Percentiles rank a stretch among this genome's conserved stretches.
These are phyloP conservation scores for Lecanicillium sp. DNA, from an alignment of 2,329 filamentous ascomycete genomes.

Conservation along the genomic window DNA sequence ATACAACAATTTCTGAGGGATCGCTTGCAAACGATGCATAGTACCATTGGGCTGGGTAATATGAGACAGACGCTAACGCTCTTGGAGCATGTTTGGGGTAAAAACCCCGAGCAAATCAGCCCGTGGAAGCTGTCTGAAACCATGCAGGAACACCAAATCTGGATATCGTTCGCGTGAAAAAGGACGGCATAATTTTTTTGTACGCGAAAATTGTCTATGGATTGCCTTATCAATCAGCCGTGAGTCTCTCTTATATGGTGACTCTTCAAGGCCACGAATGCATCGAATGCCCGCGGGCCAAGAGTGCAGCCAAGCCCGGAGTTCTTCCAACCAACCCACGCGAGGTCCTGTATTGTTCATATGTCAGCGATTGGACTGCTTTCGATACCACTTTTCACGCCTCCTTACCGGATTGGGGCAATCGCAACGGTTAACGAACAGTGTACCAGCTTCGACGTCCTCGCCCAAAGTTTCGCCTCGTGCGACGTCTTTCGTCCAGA, in stretches of 20 bases:
- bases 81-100: slow-evolving; percentile 33
- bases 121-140: slow-evolving; percentile 35
- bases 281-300: slow-evolving; percentile 84
- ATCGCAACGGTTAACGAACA: slow-evolving; percentile 92
- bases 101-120: slow-evolving; percentile 19
- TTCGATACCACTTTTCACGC: background rate
- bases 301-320: slow-evolving; percentile 90
- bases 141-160: slow-evolving; percentile 38
- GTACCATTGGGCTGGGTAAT: slow-evolving; percentile 34
- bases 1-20: slow-evolving; percentile 26
- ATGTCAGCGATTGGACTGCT: slow-evolving; percentile 2
- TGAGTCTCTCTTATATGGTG: slow-evolving; percentile 48
- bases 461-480: slow-evolving; percentile 73
- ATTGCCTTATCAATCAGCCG: background rate
- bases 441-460: slow-evolving; percentile 81
- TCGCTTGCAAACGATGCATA: slow-evolving; percentile 25
- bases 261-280: slow-evolving; percentile 94
- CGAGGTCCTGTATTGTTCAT: slow-evolving; percentile 56
- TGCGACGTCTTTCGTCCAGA: slow-evolving; percentile 84
- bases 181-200: background rate
- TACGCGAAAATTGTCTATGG: background rate
- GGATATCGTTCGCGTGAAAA: slow-evolving; percentile 38
- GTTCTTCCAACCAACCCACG: slow-evolving; percentile 96
- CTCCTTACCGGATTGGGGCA: slow-evolving; percentile 77
- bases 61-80: slow-evolving; percentile 33